Base-by-base conservation (phyloP, 495 filamentous ascomycete species). In the Daldinia caldariorum region DNA sequence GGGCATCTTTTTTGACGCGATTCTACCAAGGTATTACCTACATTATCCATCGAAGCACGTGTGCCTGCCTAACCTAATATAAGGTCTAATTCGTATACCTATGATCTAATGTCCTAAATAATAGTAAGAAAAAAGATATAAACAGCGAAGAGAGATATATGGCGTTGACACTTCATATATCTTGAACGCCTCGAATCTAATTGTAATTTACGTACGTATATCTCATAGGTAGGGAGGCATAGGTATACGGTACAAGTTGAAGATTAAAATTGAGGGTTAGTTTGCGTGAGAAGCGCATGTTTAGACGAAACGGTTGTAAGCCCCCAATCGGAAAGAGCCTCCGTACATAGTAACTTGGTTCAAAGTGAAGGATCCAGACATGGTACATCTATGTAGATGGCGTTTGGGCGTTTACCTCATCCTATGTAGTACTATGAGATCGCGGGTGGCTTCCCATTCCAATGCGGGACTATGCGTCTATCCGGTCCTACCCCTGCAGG, bases 281-380 rank as follows among this genome's bases (percentile, higher is more conserved):
- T 47, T 16, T 20, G 43, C 16, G 43, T 13, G 22, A 39, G 20
- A 38, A 31, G 37, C 6, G 26, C 22, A 59, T 31, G 20, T 45
- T 45, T 59, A 59, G 26, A 72, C 69, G 64, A 72, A 67, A 64
- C 64, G 69, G 61, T 38, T 60, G 41, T 67, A 34, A 50, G 45
- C 53, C 64, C 60, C 34, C 55, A 68, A 72, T 45, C 63, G 64
- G 69, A 64, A 67, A 29, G 43, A 6, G 60, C 55, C 39, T 67
- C 69, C 69, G 69, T 55, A n/a, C n/a, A n/a, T n/a, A n/a, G n/a
- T n/a, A 53, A 14, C 53, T 61, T 12, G 63, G 59, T 63, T 63
- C 63, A 26, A 26, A 26, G 26, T 26, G 26, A 26, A 26, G 26
- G 26, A 41, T 50, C 61, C 61, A 65, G 22, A 66, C 38, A 43